A percentile compares a stretch with the other conserved stretches of the same genome.
phyloP scores from a whole-genome alignment of 441 rosid genomes.

The Brassica balearica region DNA sequence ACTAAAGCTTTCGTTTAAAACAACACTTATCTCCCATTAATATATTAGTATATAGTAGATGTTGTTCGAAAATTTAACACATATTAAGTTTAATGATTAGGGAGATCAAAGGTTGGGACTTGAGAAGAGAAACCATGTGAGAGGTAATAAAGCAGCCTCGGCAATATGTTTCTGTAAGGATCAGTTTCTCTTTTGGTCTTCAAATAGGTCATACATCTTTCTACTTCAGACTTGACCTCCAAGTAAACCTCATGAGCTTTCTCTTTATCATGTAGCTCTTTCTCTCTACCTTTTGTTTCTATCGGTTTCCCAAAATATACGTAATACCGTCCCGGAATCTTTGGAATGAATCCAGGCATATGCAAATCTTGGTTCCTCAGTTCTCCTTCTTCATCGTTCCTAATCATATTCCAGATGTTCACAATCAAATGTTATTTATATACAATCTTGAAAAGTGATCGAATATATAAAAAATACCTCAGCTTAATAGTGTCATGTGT shows the following conservation, averaged over 20 bases:
- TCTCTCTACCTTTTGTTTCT: conserved; percentile 61
- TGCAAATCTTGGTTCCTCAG: conserved; percentile 54
- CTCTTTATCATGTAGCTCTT: conserved; percentile 61
- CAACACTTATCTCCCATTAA: not conserved
- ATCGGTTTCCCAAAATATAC: conserved; percentile 63
- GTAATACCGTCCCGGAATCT: conserved; percentile 58
- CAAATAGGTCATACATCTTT: conserved; percentile 60
- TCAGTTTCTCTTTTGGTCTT: conserved; percentile 71
- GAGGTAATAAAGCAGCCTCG: conserved; percentile 60
- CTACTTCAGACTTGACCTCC: conserved; percentile 80
- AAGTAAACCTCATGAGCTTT: conserved; percentile 71
- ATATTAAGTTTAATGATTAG: conserved; percentile 20
- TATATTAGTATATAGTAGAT: not conserved
- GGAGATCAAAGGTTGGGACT: conserved; percentile 72
- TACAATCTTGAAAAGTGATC: not conserved
- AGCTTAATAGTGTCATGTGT: conserved; percentile 44
- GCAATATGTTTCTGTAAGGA: conserved; percentile 67
- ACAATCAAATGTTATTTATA: conserved; percentile 3
- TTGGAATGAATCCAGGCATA: conserved; percentile 53
- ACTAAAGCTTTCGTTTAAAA: not conserved
- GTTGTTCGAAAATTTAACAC: not conserved
- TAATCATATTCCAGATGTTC: conserved; percentile 23
- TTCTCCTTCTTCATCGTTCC: conserved; percentile 52
- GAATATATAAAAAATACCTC: conserved; percentile 49
- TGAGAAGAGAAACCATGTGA: conserved; percentile 55